Percentiles rank a stretch among this genome's conserved stretches.
These are phyloP conservation scores for Chlamydomonas eustigma DNA, from an alignment of 139 green algal genomes.

Conservation along the genomic window DNA sequence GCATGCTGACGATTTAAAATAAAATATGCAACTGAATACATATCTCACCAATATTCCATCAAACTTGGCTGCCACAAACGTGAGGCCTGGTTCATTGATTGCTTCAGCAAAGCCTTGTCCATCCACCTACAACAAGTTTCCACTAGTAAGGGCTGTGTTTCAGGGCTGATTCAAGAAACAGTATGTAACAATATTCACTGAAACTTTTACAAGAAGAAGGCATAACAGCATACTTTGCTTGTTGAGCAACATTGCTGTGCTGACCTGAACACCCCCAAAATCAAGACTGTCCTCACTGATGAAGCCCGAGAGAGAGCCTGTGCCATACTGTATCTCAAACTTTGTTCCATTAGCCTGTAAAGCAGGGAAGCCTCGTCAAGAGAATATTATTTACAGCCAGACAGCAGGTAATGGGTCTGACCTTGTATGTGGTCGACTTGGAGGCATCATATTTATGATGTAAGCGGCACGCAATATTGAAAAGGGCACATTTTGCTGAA, in stretches of 20 bases:
- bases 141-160: too few relatives aligned
- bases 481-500: conserved; percentile 74
- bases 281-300: conserved; percentile 77
- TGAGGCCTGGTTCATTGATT: conserved; percentile 85
- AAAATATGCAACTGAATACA: too few relatives aligned
- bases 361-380: too few relatives aligned
- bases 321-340: conserved; percentile 97
- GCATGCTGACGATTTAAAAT: too few relatives aligned
- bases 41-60: conserved; percentile 89
- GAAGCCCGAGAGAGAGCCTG: conserved; percentile 85
- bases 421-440: conserved; percentile 67
- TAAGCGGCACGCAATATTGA: conserved; percentile 86
- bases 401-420: too few relatives aligned
- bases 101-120: conserved; percentile 58
- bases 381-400: too few relatives aligned
- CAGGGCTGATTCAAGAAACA: too few relatives aligned
- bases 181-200: too few relatives aligned
- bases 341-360: conserved; percentile 72
- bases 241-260: too few relatives aligned
- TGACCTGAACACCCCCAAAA: conserved; percentile 57
- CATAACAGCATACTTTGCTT: too few relatives aligned
- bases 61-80: conserved; percentile 95
- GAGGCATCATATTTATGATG: conserved; percentile 83
- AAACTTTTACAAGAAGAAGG: too few relatives aligned
- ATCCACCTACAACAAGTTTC: conserved; percentile 26